A percentile compares a stretch with the other conserved stretches of the same genome.
These are phyloP conservation scores for Penicillium daleae DNA, from an alignment of 495 filamentous ascomycete genomes.

Conservation along the genomic window DNA sequence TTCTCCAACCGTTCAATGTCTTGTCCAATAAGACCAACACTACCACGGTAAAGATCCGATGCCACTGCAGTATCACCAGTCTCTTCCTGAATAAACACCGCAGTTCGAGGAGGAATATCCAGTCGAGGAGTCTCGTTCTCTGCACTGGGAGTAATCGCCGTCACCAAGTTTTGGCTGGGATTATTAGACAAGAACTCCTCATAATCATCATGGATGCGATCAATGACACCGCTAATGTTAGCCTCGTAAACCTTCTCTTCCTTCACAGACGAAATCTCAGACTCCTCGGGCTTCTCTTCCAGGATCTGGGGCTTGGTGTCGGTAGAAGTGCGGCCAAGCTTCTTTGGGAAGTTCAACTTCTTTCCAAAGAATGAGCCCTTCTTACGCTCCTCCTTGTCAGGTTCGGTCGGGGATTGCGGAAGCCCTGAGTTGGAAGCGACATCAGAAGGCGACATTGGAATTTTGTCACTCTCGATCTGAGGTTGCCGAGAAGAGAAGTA, in stretches of 20 bases:
- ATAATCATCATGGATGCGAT: constrained; percentile 77
- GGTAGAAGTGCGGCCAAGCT: constrained; percentile 73
- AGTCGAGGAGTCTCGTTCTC: constrained; percentile 85
- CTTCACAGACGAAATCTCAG: constrained; percentile 63
- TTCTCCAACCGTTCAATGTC: constrained; percentile 85
- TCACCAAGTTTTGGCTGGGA: constrained; percentile 57
- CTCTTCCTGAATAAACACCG: constrained; percentile 94
- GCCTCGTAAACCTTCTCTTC: constrained; percentile 82
- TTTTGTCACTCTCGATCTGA: constrained; percentile 37
- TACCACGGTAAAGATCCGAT: constrained; percentile 89
- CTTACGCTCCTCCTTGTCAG: constrained; percentile 74
- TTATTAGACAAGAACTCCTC: constrained; percentile 66
- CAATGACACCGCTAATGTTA: constrained; percentile 78
- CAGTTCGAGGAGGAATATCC: constrained; percentile 75
- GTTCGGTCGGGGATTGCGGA: constrained; percentile 64
- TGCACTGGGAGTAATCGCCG: constrained; percentile 74
- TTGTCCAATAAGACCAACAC: constrained; percentile 71
- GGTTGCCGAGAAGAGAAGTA: constrained; percentile 62
- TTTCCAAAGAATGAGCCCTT: constrained; percentile 76
- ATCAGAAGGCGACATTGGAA: constrained; percentile 53
- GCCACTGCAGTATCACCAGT: constrained; percentile 84
- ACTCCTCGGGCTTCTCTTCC: constrained; percentile 86
- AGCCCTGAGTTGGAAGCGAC: constrained; percentile 47
- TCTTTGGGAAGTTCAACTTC: constrained; percentile 90
- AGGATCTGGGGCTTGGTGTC: constrained; percentile 73